These are phyloP conservation scores for Penicillium sclerotiorum DNA, from an alignment of 2,329 filamentous ascomycete genomes.

Conservation along the genomic window DNA sequence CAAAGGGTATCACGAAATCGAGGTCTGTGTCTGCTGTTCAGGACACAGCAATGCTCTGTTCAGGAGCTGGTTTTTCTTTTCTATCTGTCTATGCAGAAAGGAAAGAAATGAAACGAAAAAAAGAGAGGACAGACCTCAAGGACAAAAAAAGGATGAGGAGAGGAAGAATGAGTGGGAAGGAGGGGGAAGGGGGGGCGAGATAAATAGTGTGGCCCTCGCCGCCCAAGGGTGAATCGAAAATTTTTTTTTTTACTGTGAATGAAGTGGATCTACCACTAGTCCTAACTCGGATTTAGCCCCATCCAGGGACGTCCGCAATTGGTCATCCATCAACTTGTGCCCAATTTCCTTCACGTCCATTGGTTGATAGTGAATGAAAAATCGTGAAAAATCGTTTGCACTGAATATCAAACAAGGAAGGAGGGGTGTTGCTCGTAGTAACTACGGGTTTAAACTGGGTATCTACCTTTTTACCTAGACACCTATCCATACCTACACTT, in stretches of 20 bases:
- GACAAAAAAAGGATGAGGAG: conserved; percentile 27
- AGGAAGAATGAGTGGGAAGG: conserved; percentile 28
- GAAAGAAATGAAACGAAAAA: conserved; percentile 33
- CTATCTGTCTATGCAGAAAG: conserved; percentile 39
- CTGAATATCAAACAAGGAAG: not conserved
- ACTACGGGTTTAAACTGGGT: too few relatives aligned
- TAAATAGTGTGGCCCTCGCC: conserved; percentile 45
- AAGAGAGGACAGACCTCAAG: conserved; percentile 39
- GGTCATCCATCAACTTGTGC: conserved; percentile 4
- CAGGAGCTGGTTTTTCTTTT: conserved; percentile 26
- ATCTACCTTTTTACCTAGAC: not conserved
- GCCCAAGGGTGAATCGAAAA: conserved; percentile 29
- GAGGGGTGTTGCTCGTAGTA: conserved; percentile 1
- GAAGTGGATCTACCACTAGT: conserved; percentile 23
- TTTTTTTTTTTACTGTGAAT: conserved; percentile 26
- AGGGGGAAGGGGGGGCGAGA: conserved; percentile 31
- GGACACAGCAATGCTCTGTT: conserved; percentile 39
- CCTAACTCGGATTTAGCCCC: not conserved
- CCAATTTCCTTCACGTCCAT: conserved; percentile 8
- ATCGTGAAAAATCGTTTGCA: not conserved
- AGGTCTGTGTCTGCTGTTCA: conserved; percentile 34
- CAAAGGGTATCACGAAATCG: conserved; percentile 43
- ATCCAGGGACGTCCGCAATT: conserved; percentile 2
- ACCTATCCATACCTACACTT: too few relatives aligned
- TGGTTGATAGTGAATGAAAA: conserved; percentile 8